Evolutionary conservation across 495 filamentous ascomycete species (phyloP).

Genomic region (Aspergillus haitiensis): DNA sequence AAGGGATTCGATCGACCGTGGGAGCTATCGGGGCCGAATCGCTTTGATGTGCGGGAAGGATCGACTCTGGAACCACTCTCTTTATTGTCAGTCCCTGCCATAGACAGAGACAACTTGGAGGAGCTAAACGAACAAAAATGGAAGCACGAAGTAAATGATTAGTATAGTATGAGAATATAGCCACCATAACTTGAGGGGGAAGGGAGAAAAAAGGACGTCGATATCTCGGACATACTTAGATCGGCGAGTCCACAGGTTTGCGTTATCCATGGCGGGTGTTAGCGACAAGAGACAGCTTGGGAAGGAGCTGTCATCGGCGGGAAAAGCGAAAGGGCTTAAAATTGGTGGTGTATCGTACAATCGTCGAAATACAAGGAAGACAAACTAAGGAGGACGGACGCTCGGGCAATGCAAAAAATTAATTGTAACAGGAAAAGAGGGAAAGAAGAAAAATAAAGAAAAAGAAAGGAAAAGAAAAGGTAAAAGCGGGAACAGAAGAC

Average conservation of each 20-base stretch:
- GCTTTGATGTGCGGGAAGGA: slow-evolving; percentile 67
- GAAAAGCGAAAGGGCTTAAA: slow-evolving; percentile 12
- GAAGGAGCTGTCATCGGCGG: slow-evolving; percentile 44
- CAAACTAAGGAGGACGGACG: slow-evolving; percentile 7
- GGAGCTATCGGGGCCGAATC: slow-evolving; percentile 74
- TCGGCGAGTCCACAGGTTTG: slow-evolving; percentile 85
- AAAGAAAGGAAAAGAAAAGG: slow-evolving; percentile 17
- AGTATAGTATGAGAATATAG: neutral
- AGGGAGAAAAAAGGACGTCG: slow-evolving; percentile 20
- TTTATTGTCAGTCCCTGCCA: slow-evolving; percentile 61
- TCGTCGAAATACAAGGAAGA: slow-evolving; percentile 16
- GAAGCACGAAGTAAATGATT: slow-evolving; percentile 12
- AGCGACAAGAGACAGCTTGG: slow-evolving; percentile 41
- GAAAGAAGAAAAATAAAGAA: slow-evolving; percentile 15
- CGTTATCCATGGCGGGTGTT: slow-evolving; percentile 58
- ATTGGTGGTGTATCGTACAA: slow-evolving; percentile 16
- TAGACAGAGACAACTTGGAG: slow-evolving; percentile 88
- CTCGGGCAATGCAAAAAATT: slow-evolving; percentile 12
- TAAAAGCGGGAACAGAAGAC: neutral
- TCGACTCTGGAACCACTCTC: slow-evolving; percentile 60
- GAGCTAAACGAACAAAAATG: slow-evolving; percentile 47
- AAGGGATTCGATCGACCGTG: slow-evolving; percentile 85
- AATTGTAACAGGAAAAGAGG: neutral
- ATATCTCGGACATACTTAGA: slow-evolving; percentile 66
- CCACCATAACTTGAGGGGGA: neutral